phyloP scores from a whole-genome alignment of 305 asterid genomes.

The Fraxinus greggii region DNA sequence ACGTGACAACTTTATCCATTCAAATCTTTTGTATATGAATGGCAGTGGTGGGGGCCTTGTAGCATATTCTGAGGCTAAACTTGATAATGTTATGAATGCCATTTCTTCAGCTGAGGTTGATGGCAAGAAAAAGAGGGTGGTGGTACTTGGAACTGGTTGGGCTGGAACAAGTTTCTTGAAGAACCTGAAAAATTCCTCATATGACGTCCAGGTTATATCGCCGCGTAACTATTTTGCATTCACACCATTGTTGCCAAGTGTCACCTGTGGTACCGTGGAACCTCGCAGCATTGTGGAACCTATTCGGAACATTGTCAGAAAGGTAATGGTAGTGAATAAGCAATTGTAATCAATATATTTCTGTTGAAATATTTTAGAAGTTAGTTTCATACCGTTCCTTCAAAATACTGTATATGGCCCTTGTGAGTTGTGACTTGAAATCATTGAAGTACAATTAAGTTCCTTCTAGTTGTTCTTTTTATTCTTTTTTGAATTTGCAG shows the following conservation, averaged over 20 bases:
- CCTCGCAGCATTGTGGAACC: constrained; percentile 68
- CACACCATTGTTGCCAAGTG: constrained; percentile 95
- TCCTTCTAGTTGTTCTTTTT: neutral
- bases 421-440: neutral
- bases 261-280: constrained; percentile 93
- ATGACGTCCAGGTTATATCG: constrained; percentile 89
- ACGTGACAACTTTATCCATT: neutral
- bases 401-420: neutral
- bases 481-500: constrained; percentile 17
- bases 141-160: constrained; percentile 98
- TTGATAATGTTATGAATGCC: constrained; percentile 18
- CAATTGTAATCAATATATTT: neutral
- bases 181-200: constrained; percentile 66
- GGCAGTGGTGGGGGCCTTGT: constrained; percentile 49
- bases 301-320: constrained; percentile 80
- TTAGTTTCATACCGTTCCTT: neutral
- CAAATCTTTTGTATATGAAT: neutral
- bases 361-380: constrained; percentile 5
- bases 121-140: constrained; percentile 43
- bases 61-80: constrained; percentile 38
- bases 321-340: constrained; percentile 40
- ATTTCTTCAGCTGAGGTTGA: constrained; percentile 25
- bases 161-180: constrained; percentile 91
- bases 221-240: constrained; percentile 96
- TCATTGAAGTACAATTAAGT: neutral